phyloP scores from a whole-genome alignment of 495 filamentous ascomycete species.

The Achaetomiella virescens region DNA sequence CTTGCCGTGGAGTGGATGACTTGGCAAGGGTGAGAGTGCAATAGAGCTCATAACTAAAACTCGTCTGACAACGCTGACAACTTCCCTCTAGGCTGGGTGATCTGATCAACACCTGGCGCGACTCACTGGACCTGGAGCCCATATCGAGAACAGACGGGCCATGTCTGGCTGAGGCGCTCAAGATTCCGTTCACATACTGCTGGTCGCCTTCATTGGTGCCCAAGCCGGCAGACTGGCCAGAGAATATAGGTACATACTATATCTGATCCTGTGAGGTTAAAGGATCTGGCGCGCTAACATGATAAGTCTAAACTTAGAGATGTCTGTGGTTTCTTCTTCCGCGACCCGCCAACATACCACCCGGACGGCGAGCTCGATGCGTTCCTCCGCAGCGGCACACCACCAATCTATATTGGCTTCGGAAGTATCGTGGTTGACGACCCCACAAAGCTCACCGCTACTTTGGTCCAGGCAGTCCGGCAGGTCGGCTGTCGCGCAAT shows the following conservation, averaged over 20 bases:
- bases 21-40: conserved; percentile 40
- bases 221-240: conserved; percentile 58
- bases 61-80: no score
- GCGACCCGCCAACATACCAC: conserved; percentile 53
- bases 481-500: conserved; percentile 61
- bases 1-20: conserved; percentile 60
- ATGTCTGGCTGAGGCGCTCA: conserved; percentile 50
- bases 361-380: conserved; percentile 45
- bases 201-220: conserved; percentile 60
- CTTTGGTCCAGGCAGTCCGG: conserved; percentile 62
- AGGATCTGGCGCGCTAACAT: no score
- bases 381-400: conserved; percentile 52
- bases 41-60: no score
- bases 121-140: conserved; percentile 52
- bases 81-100: conserved; percentile 48
- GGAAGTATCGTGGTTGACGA: conserved; percentile 75
- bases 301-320: no score
- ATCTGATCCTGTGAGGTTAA: no score
- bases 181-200: conserved; percentile 56
- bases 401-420: conserved; percentile 74
- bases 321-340: conserved; percentile 58
- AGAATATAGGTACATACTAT: conserved; percentile 53
- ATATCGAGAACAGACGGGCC: conserved; percentile 58
- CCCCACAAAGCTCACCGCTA: conserved; percentile 54
- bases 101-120: conserved; percentile 55